Percentiles rank a stretch among this genome's conserved stretches.
Evolutionary conservation across 140 eudicot species (phyloP).

Genomic region (Cichorium intybus): DNA sequence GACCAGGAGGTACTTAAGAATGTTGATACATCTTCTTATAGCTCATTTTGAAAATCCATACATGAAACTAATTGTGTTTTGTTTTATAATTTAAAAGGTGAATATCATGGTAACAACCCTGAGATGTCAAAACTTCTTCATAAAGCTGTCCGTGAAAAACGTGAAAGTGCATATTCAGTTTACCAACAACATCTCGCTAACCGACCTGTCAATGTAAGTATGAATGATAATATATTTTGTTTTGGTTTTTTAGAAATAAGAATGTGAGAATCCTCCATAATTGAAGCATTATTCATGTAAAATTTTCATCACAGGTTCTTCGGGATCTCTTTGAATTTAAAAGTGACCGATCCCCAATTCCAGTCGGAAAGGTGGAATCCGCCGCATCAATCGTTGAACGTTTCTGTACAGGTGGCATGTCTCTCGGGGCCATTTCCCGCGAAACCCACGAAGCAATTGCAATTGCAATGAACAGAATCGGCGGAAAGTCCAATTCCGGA

Average conservation of each 20-base stretch:
- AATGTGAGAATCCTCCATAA: no score
- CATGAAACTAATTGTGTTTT: slow-evolving; percentile 5
- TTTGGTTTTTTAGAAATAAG: no score
- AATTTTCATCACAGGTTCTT: slow-evolving; percentile 55
- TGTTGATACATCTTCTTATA: background rate
- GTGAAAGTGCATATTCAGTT: slow-evolving; percentile 88
- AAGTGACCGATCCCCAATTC: slow-evolving; percentile 87
- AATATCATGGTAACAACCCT: slow-evolving; percentile 98
- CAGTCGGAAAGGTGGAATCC: slow-evolving; percentile 94
- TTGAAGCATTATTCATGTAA: no score
- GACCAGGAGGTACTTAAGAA: slow-evolving; percentile 87
- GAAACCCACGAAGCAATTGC: slow-evolving; percentile 99
- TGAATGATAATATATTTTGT: background rate
- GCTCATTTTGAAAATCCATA: slow-evolving; percentile 1
- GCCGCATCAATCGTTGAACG: slow-evolving; percentile 88
- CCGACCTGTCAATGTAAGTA: slow-evolving; percentile 93
- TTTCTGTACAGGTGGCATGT: slow-evolving; percentile 99
- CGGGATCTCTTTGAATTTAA: slow-evolving; percentile 94
- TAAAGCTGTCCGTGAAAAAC: slow-evolving; percentile 96
- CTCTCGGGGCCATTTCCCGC: slow-evolving; percentile 98
- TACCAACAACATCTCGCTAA: slow-evolving; percentile 97
- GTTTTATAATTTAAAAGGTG: slow-evolving; percentile 51
- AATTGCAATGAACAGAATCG: slow-evolving; percentile 93
- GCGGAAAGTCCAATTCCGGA: slow-evolving; percentile 97
- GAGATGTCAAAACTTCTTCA: slow-evolving; percentile 99